Evolutionary conservation across 768 basidiomycete species (phyloP).

Genomic region (Paxillus involutus): DNA sequence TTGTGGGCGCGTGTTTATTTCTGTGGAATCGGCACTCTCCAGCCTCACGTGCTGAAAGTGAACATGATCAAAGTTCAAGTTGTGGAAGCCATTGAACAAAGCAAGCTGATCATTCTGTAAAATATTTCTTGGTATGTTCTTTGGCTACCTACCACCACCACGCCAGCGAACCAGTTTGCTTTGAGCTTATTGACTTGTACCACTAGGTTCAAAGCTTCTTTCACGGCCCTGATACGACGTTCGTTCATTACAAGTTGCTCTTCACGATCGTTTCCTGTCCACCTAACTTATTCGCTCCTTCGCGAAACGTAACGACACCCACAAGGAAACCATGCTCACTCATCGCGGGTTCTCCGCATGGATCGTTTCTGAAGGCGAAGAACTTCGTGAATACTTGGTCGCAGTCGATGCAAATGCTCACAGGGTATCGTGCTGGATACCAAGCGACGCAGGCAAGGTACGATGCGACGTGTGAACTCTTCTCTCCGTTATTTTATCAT

Average conservation of each 20-base stretch:
- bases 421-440: slow-evolving; percentile 67
- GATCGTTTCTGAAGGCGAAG: slow-evolving; percentile 52
- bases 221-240: background rate
- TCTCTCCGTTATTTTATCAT: slow-evolving; percentile 3
- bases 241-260: slow-evolving; percentile 3
- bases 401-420: slow-evolving; percentile 43
- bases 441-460: slow-evolving; percentile 60
- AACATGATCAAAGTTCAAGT: background rate
- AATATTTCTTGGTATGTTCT: slow-evolving; percentile 6
- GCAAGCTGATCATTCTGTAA: slow-evolving; percentile 4
- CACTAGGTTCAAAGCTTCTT: background rate
- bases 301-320: background rate
- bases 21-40: background rate
- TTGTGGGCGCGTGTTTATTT: slow-evolving; percentile 20
- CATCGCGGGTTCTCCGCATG: slow-evolving; percentile 70
- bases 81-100: slow-evolving; percentile 7
- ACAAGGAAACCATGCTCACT: slow-evolving; percentile 40
- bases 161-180: too few relatives aligned
- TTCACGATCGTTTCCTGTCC: slow-evolving; percentile 4
- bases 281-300: slow-evolving; percentile 7
- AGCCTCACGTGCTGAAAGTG: slow-evolving; percentile 12
- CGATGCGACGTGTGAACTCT: background rate
- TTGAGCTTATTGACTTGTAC: background rate
- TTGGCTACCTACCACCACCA: too few relatives aligned
- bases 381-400: slow-evolving; percentile 56